Evolutionary conservation across 805 yeast genomes (phyloP).

Genomic region (Metschnikowia santaceciliae): DNA sequence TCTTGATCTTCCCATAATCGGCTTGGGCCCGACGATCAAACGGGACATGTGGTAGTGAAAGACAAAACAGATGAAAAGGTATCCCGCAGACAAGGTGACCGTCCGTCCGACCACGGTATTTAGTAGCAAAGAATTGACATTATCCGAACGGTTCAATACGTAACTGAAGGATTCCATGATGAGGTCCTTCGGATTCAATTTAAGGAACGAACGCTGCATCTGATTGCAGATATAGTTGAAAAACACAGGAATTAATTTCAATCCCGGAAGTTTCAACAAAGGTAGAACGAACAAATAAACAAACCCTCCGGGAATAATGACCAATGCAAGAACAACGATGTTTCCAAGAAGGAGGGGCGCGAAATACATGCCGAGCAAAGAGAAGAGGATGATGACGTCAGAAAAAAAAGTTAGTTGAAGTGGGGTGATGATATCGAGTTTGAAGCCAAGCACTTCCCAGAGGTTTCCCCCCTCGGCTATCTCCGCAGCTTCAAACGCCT

Average conservation of each 20-base stretch:
- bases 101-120: constrained; percentile 36
- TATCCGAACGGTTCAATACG: neutral
- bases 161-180: constrained; percentile 8
- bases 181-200: neutral
- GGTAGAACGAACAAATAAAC: constrained; percentile 1
- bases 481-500: constrained; percentile 16
- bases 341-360: constrained; percentile 48
- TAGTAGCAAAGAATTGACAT: constrained; percentile 12
- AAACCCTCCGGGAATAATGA: neutral
- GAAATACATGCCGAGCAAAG: constrained; percentile 41
- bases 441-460: constrained; percentile 34
- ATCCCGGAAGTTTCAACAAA: neutral
- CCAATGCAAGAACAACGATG: constrained; percentile 4
- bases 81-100: constrained; percentile 34
- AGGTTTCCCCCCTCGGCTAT: constrained; percentile 22
- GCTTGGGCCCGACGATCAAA: constrained; percentile 34
- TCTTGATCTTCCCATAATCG: constrained; percentile 50
- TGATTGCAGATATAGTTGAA: neutral
- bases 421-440: constrained; percentile 34
- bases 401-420: constrained; percentile 30
- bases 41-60: constrained; percentile 27
- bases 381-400: constrained; percentile 30
- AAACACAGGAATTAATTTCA: neutral
- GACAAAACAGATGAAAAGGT: constrained; percentile 21
- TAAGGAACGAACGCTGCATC: neutral